Evolutionary conservation across 2,329 filamentous ascomycete species (phyloP).

Genomic region (Elsinoe perseae): DNA sequence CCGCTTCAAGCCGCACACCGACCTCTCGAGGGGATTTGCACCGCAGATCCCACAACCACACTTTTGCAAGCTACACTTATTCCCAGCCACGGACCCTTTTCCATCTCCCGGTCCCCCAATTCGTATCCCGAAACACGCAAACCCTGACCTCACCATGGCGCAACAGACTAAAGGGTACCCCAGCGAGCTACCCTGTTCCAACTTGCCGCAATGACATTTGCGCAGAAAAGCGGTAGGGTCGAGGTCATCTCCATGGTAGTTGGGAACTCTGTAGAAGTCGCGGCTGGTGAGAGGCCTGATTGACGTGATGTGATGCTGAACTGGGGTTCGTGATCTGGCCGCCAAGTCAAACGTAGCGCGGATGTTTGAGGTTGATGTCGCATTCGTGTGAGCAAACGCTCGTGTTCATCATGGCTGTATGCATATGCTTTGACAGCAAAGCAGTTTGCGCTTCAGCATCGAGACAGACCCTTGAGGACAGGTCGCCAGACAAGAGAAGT

Average conservation of each 20-base stretch:
- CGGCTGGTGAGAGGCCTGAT: not conserved
- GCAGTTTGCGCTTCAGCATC: not conserved
- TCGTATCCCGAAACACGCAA: not conserved
- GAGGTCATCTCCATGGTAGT: not conserved
- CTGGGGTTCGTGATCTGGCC: not conserved
- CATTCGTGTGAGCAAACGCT: not conserved
- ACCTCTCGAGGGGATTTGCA: not conserved
- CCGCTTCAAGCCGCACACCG: not conserved
- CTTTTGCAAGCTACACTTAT: not conserved
- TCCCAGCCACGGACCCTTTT: not conserved
- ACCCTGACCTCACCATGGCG: not conserved
- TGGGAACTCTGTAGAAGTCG: not conserved
- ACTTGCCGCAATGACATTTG: not conserved
- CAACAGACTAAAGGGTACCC: not conserved
- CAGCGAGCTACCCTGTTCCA: not conserved
- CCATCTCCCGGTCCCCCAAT: not conserved
- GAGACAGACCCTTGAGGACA: not conserved
- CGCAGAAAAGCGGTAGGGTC: not conserved
- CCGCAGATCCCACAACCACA: not conserved
- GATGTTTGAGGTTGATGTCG: not conserved
- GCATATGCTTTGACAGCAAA: not conserved
- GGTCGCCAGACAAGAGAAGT: not conserved
- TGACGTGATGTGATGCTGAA: not conserved
- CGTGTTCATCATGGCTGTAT: not conserved
- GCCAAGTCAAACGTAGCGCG: constrained; percentile 2